Conservation (phyloP, 139 green algal species). For the Micromonas pusilla region DNA sequence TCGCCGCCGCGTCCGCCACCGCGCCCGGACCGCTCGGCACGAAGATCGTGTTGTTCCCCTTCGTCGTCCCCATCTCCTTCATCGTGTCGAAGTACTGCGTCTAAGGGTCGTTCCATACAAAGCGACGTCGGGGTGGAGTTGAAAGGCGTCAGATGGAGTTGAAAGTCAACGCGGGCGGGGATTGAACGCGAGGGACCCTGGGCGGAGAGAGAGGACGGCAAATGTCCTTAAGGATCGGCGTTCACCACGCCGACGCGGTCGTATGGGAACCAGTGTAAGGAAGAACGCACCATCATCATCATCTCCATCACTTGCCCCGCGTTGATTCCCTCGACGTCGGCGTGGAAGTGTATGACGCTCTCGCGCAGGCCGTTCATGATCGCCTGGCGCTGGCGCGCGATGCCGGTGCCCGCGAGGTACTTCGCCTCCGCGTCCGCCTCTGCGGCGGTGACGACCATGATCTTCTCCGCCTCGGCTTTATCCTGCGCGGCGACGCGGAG, state of each 20-base stretch:
- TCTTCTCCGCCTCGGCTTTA: slow-evolving; percentile 75
- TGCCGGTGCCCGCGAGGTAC: slow-evolving; percentile 67
- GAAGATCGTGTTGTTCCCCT: slow-evolving; percentile 59
- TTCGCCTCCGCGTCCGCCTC: slow-evolving; percentile 93
- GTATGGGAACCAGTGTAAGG: no score
- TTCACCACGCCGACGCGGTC: no score
- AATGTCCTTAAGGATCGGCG: no score
- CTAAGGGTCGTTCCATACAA: no score
- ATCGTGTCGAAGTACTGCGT: slow-evolving; percentile 91
- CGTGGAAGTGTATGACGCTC: slow-evolving; percentile 68
- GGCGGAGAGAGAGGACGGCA: no score
- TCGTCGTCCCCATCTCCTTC: slow-evolving; percentile 53
- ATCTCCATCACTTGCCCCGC: slow-evolving; percentile 65
- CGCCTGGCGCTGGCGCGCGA: slow-evolving; percentile 61
- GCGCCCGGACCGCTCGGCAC: slow-evolving; percentile 58
- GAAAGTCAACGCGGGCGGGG: no score
- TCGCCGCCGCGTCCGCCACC: slow-evolving; percentile 54
- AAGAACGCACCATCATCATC: slow-evolving; percentile 78
- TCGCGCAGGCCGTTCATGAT: slow-evolving; percentile 88
- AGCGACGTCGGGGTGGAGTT: no score
- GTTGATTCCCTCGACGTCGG: slow-evolving; percentile 35
- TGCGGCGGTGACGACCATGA: slow-evolving; percentile 53
- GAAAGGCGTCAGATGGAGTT: no score
- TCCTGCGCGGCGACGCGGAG: slow-evolving; percentile 61
- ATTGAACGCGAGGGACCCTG: no score